These are phyloP conservation scores for Saccharomycopsis amapae DNA, from an alignment of 805 yeast species.

Conservation along the genomic window DNA sequence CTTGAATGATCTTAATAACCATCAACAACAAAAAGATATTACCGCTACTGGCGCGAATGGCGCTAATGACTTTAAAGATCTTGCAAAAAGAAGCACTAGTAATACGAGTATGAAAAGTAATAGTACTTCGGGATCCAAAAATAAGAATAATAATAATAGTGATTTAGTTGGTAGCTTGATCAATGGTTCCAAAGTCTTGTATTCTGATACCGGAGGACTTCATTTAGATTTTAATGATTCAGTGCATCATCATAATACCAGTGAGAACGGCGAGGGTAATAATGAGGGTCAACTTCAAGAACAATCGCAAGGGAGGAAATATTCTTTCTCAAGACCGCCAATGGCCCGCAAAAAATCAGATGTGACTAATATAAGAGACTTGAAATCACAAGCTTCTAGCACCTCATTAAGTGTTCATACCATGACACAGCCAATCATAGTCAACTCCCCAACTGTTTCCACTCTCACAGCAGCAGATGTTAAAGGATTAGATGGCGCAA, in stretches of 20 bases:
- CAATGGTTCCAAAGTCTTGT: constrained; percentile 3
- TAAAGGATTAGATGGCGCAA: neutral
- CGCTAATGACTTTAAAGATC: too few species aligned
- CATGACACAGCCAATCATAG: constrained; percentile 4
- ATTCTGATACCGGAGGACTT: constrained; percentile 9
- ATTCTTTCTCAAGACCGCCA: neutral
- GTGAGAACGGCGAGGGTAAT: neutral
- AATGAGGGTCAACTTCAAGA: neutral
- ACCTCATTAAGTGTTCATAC: constrained; percentile 9
- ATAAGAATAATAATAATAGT: too few species aligned
- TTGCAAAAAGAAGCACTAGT: too few species aligned
- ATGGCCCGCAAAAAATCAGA: neutral
- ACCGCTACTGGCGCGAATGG: too few species aligned
- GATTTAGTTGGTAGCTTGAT: too few species aligned
- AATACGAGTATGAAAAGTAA: too few species aligned
- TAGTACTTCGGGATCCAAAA: too few species aligned
- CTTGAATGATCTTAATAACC: constrained; percentile 13
- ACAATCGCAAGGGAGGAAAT: too few species aligned
- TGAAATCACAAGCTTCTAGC: constrained; percentile 11
- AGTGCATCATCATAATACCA: neutral
- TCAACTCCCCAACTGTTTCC: neutral
- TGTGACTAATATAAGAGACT: neutral
- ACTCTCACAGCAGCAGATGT: neutral
- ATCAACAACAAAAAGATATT: neutral
- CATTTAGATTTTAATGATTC: constrained; percentile 1